Base-by-base conservation (phyloP, 257 asterid species). In the Dorcoceras hygrometricum region DNA sequence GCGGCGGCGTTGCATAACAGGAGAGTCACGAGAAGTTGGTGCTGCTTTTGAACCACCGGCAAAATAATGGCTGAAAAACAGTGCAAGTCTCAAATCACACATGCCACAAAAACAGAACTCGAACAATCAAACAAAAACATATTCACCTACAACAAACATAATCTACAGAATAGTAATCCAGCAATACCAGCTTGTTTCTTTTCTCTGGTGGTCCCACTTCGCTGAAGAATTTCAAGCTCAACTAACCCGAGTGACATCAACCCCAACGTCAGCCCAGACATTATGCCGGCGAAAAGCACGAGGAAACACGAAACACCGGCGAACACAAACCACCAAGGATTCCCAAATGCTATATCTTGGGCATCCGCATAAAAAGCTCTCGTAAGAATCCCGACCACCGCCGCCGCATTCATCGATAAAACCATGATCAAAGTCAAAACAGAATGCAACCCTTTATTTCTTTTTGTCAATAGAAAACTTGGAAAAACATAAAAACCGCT, bases 31-130 rank as follows among this genome's bases (percentile, higher is more conserved):
- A 94, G 95, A 81, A 94, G 97, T 67, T 94, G 97, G 66, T 94
- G 97, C 84, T 94, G 97, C 88, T 90, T 94, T 74, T 85, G 86
- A 57, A 94, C 97, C 34, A 94, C 96, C n/a, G 99, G 99, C 11
- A 83, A 73, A 50, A 90, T 94, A 61, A 54, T 80, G 19, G 99
- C 99, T 90, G 88, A 18, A 69, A 73, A 55, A 50, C 69, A 22
- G 34, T 29, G 4, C 23, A 8, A 68, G 59, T 23, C 2, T 48
- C 59, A 53, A 61, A 75, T 67, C 36, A 67, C 25, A 23, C 20
- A 46, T 14, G 0, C 19, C 53, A 1, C 16, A 28, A 28, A 65
- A 26, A 8, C 27, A 14, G 10, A 67, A 34, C 6, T 8, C 58
- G 26, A 10, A 67, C 4, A 39, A 8, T 55, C 11, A 73, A 22